phyloP scores from a whole-genome alignment of 345 rosid genomes.

The Rhodomyrtus tomentosa region DNA sequence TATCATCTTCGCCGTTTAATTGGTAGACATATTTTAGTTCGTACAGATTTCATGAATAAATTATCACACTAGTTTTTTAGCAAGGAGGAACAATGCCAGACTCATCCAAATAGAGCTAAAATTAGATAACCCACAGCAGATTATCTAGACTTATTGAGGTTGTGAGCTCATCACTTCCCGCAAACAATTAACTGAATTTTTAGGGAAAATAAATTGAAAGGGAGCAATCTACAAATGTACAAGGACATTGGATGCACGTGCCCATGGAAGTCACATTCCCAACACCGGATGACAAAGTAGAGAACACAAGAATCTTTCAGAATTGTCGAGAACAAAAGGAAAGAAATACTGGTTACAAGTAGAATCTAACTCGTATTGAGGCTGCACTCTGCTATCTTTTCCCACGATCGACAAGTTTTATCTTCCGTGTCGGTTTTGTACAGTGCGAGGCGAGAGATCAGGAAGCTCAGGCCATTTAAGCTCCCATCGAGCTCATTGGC shows the following conservation, averaged over 20 bases:
- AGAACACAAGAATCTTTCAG: neutral
- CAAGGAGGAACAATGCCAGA: too few species aligned
- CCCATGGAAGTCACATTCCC: neutral
- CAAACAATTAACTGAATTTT: neutral
- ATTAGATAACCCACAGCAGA: too few species aligned
- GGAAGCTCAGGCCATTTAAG: slow-evolving; percentile 41
- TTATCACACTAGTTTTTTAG: too few species aligned
- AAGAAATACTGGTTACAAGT: neutral
- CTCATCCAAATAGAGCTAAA: too few species aligned
- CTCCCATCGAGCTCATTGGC: slow-evolving; percentile 39
- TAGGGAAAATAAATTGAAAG: neutral
- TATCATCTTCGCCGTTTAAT: too few species aligned
- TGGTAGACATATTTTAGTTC: too few species aligned
- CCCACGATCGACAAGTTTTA: slow-evolving; percentile 66
- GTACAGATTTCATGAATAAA: too few species aligned
- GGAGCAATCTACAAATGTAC: neutral
- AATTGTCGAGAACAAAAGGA: neutral
- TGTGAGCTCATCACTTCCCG: neutral
- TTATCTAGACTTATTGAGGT: too few species aligned
- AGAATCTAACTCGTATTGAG: slow-evolving; percentile 25
- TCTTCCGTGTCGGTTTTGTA: slow-evolving; percentile 66
- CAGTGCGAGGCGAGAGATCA: slow-evolving; percentile 39
- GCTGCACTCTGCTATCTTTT: slow-evolving; percentile 44
- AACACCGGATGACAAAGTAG: neutral
- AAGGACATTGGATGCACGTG: neutral